Evolutionary conservation across 306 rosid species (phyloP), one percentile per base, ranked within the genome.

Genomic region (Castanospermum australe): DNA sequence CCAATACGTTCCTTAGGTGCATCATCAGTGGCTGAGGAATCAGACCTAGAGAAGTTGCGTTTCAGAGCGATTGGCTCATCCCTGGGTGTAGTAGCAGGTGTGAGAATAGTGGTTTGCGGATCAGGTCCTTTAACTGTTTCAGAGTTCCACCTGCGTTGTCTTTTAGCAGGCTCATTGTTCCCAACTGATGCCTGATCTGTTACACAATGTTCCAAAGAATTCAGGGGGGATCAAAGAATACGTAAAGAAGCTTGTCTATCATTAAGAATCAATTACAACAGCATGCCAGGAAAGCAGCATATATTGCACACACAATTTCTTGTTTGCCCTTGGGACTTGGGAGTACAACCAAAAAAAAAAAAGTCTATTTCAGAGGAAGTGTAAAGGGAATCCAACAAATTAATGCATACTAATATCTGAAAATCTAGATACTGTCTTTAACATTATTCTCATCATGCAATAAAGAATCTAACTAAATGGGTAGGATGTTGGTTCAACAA

Each of bases 111-210:
- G 66, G 81, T 83, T 69, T 86, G 92, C 2, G 88, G 84, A 82
- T 90, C 93, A 42, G 90, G 79, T 71, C 86, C 87, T 83, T 91
- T 91, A 44, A 82, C 64, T 71, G 68, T 73, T 71, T 91, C 99
- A 80, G 88, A 38, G 71, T 84, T 91, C 99, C 99, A 96, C 87
- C 93, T 87, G 11, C 99, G 96, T 76, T 88, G 94, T 92, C 98
- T 90, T 88, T 96, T 96, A 39, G 82, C 51, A 48, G 97, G 92
- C 85, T 96, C 98, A 77, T 28, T 88, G 81, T 76, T 91, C 80
- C 91, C 96, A 81, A 63, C 86, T 41, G 59, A 74, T 52, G 81
- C 74, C 84, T 88, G 93, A 74, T 93, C 98, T 90, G 86, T 62
- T 10, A 67, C 45, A 77, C 32, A 80, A 33, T 38, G 52, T 65